These are phyloP conservation scores for Penicillium lividum DNA, from an alignment of 495 filamentous ascomycete species.

Conservation along the genomic window DNA sequence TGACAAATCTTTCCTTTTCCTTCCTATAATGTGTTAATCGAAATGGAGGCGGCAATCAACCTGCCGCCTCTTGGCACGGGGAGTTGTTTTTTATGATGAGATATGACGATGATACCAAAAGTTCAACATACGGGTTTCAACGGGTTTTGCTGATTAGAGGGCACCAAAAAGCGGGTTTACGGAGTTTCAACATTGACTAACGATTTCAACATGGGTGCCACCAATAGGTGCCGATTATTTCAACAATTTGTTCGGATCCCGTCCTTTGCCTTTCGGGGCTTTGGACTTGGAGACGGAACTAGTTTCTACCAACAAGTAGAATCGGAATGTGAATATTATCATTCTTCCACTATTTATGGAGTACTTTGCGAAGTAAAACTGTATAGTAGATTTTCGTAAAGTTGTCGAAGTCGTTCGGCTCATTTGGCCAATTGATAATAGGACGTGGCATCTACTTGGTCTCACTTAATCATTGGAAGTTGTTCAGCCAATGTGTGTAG, in stretches of 20 bases:
- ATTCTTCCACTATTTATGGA: not conserved
- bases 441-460: too few relatives aligned
- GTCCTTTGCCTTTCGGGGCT: slow-evolving; percentile 20
- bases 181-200: slow-evolving; percentile 57
- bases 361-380: too few relatives aligned
- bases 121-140: slow-evolving; percentile 52
- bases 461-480: too few relatives aligned
- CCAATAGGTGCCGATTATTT: slow-evolving; percentile 37
- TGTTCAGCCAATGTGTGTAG: too few relatives aligned
- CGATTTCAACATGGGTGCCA: slow-evolving; percentile 62
- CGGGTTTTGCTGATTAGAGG: slow-evolving; percentile 44
- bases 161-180: slow-evolving; percentile 48
- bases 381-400: not conserved
- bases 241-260: slow-evolving; percentile 32
- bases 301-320: slow-evolving; percentile 24
- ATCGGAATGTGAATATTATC: slow-evolving; percentile 31
- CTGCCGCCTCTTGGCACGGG: slow-evolving; percentile 39
- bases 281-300: slow-evolving; percentile 21
- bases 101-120: slow-evolving; percentile 56
- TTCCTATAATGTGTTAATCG: slow-evolving; percentile 33
- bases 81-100: slow-evolving; percentile 40
- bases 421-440: too few relatives aligned
- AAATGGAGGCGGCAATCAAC: slow-evolving; percentile 43
- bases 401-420: too few relatives aligned
- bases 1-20: slow-evolving; percentile 11